Base-by-base conservation (phyloP, 208 protist species). In the Leishmania turanica region DNA sequence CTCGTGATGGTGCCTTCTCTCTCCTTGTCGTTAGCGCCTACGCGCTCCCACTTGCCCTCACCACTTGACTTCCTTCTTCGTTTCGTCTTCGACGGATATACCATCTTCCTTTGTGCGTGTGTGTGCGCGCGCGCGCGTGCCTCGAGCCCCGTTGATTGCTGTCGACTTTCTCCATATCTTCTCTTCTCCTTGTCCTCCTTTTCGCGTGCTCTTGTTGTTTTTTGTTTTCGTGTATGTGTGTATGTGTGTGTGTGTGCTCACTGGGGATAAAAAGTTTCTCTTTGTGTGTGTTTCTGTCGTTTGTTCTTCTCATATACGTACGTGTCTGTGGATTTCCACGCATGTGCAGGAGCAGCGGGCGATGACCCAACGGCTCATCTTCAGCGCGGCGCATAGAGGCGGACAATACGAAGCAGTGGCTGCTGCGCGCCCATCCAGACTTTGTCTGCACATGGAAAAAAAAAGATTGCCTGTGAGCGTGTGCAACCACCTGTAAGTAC, bases 101-200 rank as follows among this genome's bases (percentile, higher is more conserved):
- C 17, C 51, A 54, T 54, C 19, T 15, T 31, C 21, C 58, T 64
- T 64, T 31, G 34, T 24, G 31, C 1, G 62, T 34, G 62, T 68
- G 62, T 68, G 24, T 31, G 56, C 13, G 13, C 17, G 56, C 13
- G 13, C 17, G 17, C 27, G 17, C 51, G 21, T 64, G 58, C 19
- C 58, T 31, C 58, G 58, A 64, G 58, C 27, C 4, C 8, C 58
- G 27, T 64, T 64, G 58, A 64, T 31, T 64, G 9, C n/a, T 64
- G 58, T 31, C 27, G 27, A 34, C 58, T 31, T 64, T 15, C 54
- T 58, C 54, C n/a, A 64, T 64, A 1, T 31, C 3, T 17, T 64
- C n/a, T 31, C n/a, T 62, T 34, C 49, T 40, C 47, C 51, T n/a
- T 64, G 8, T 78, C 47, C 72, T 45, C 78, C 1, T 78, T 82